Percentiles rank a stretch among this genome's conserved stretches.
phyloP scores from a whole-genome alignment of 129 eudicot genomes.

The Chrysanthemum seticuspe region DNA sequence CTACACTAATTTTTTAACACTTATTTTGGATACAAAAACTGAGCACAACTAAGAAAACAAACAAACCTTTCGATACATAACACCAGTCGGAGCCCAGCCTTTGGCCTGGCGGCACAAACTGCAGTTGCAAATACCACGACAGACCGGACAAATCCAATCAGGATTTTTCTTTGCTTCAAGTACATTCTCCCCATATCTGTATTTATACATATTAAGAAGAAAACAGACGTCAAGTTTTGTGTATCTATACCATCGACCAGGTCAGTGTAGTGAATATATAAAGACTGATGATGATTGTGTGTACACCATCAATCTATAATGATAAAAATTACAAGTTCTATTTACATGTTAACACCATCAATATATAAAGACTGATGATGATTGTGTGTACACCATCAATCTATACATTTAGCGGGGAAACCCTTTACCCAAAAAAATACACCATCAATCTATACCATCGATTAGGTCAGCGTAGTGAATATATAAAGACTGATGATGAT shows the following conservation, averaged over 20 bases:
- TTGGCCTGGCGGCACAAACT: conserved; percentile 93
- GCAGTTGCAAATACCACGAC: conserved; percentile 98
- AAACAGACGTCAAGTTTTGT: too few relatives aligned
- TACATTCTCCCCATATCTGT: conserved; percentile 93
- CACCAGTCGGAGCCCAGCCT: conserved; percentile 93
- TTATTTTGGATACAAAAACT: background rate
- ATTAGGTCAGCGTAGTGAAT: background rate
- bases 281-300: conserved; percentile 1
- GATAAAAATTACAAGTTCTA: background rate
- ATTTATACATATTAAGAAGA: conserved; percentile 14
- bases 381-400: background rate
- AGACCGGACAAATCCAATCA: conserved; percentile 84
- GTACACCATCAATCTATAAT: background rate
- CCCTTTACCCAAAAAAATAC: too few relatives aligned
- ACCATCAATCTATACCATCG: too few relatives aligned
- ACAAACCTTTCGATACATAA: conserved; percentile 61
- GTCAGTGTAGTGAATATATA: background rate
- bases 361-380: background rate
- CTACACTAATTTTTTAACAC: background rate
- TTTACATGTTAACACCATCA: too few relatives aligned
- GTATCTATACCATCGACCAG: background rate
- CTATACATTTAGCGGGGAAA: too few relatives aligned
- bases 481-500: background rate
- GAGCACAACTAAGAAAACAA: background rate
- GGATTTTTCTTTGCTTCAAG: conserved; percentile 84